Evolutionary conservation across 148 eudicot genomes (phyloP).

Genomic region (Vaccinium myrtillus): DNA sequence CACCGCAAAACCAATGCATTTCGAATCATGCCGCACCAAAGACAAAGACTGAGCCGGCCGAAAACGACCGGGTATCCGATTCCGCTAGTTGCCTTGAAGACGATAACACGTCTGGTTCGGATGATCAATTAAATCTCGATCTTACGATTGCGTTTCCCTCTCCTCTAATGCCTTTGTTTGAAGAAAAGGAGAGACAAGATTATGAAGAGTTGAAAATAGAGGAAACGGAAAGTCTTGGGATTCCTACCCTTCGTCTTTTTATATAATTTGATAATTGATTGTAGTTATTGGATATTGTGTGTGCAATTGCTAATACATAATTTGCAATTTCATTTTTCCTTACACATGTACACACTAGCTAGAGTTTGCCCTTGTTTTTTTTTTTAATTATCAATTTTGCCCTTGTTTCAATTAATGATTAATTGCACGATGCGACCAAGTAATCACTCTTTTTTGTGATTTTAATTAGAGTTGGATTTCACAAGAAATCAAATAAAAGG

Average conservation of each 20-base stretch:
- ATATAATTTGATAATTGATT: background rate
- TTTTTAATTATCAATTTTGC: background rate
- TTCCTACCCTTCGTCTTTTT: constrained; percentile 8
- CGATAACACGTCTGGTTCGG: background rate
- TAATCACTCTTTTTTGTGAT: background rate
- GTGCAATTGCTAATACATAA: background rate
- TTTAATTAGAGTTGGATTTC: too few relatives aligned
- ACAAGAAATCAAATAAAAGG: background rate
- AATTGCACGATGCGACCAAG: background rate
- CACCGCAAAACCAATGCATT: background rate
- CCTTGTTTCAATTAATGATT: background rate
- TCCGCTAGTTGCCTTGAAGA: background rate
- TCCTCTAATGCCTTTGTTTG: background rate
- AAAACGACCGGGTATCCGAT: background rate
- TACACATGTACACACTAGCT: background rate
- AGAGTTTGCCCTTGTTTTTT: background rate
- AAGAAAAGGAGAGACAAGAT: background rate
- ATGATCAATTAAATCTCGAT: constrained; percentile 37
- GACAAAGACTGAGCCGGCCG: background rate
- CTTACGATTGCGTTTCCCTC: constrained; percentile 34
- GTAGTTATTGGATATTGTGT: background rate
- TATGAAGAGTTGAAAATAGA: background rate
- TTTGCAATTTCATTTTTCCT: background rate
- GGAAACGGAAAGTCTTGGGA: background rate
- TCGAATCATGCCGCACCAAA: background rate